Evolutionary conservation across 2,329 filamentous ascomycete genomes (phyloP).

Genomic region (Exserohilum rostratum): DNA sequence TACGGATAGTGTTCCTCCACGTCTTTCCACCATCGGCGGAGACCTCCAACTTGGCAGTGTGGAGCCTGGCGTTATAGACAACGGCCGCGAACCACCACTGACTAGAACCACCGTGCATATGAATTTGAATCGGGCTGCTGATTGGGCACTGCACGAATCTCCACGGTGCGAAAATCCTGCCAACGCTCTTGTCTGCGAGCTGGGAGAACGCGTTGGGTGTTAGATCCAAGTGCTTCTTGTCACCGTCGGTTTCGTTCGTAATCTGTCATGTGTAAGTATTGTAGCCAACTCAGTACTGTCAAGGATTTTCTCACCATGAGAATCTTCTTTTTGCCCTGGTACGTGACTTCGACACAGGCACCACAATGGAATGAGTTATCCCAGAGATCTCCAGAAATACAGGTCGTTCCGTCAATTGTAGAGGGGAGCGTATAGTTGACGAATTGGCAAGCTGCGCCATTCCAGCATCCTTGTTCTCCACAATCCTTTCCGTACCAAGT

Average conservation of each 20-base stretch:
- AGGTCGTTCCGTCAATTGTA: constrained; percentile 1
- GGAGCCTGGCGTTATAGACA: neutral
- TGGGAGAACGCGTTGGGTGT: neutral
- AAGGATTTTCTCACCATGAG: neutral
- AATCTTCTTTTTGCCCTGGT: constrained; percentile 1
- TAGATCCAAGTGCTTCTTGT: neutral
- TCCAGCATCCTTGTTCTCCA: neutral
- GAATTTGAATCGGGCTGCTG: neutral
- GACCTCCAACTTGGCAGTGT: neutral
- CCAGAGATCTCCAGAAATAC: neutral
- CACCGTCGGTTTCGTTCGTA: neutral
- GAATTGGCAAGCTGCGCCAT: neutral
- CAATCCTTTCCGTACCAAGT: neutral
- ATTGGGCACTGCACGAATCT: neutral
- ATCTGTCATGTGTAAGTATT: neutral
- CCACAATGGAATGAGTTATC: neutral
- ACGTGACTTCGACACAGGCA: neutral
- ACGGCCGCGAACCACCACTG: neutral
- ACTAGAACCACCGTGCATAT: neutral
- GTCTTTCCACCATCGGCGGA: neutral
- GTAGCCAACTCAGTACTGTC: neutral
- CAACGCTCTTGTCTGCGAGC: neutral
- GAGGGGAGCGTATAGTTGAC: neutral
- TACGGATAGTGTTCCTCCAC: neutral
- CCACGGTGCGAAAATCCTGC: neutral